A percentile compares a stretch with the other conserved stretches of the same genome.
Evolutionary conservation across 148 eudicot genomes (phyloP).

Genomic region (Simmondsia chinensis): DNA sequence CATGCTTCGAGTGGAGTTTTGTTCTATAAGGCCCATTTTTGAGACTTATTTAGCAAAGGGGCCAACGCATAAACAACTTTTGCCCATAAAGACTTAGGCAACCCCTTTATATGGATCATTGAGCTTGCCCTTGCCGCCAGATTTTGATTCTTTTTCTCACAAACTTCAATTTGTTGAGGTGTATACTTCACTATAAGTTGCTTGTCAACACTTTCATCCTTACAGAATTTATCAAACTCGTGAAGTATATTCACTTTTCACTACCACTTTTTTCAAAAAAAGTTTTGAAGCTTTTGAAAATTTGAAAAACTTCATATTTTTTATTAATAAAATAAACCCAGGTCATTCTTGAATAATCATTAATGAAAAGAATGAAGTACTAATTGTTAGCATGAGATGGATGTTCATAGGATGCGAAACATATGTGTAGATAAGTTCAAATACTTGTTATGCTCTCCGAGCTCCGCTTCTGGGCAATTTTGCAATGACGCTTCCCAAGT

Average conservation of each 20-base stretch:
- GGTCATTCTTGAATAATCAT: constrained; percentile 4
- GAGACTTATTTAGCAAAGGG: constrained; percentile 3
- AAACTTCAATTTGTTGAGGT: constrained; percentile 14
- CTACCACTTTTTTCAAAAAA: constrained; percentile 6
- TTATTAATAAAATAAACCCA: constrained; percentile 12
- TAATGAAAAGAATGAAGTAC: constrained; percentile 2
- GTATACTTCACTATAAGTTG: neutral
- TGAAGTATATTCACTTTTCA: neutral
- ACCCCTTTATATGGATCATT: constrained; percentile 4
- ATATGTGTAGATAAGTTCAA: constrained; percentile 3
- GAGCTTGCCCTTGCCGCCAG: constrained; percentile 5
- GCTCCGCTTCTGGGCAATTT: neutral
- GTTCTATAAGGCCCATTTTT: neutral
- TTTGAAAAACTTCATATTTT: too few species aligned
- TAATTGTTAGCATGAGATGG: neutral
- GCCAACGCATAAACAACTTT: constrained; percentile 1
- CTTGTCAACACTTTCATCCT: constrained; percentile 1
- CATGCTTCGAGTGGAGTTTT: constrained; percentile 8
- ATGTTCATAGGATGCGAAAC: constrained; percentile 5
- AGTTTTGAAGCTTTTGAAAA: constrained; percentile 2
- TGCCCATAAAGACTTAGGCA: constrained; percentile 5
- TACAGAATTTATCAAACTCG: constrained; percentile 4
- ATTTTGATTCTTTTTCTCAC: neutral
- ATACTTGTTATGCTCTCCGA: neutral
- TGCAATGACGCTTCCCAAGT: neutral